Base-by-base conservation (phyloP, 345 rosid genomes). In the Triadica sebifera region DNA sequence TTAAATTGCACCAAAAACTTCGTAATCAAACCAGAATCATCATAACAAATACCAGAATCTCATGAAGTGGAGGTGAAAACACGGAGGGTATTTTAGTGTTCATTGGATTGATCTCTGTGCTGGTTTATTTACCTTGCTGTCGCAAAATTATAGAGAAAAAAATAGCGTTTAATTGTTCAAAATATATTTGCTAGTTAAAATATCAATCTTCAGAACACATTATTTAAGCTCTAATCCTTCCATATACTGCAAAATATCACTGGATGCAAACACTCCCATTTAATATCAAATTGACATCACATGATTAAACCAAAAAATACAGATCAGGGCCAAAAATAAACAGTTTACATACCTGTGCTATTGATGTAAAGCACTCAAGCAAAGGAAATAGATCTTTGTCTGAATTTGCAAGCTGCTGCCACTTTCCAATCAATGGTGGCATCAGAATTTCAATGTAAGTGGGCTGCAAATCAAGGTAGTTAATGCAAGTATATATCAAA, bases 341-440 rank as follows among this genome's bases (percentile, higher is more conserved):
- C 13, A 63, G 60, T 17, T 29, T 58, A 50, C 76, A 66, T 78
- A 93, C 99, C 93, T 90, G 96, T 76, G 97, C 96, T 78, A 96
- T 87, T 67, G 96, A 93, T 71, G 99, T 91, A 83, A 96, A 96
- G 83, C 99, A 96, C 81, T 90, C 98, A 8, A 93, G 86, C 81
- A 96, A 80, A n/a, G 98, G 97, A 83, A 93, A 89, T 55, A 96
- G 87, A 75, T 96, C 99, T 82, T 90, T 96, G 80, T 96, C 99
- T 69, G 91, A 84, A 81, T 90, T 86, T 76, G 98, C 87, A 81
- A 96, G 88, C 77, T 89, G 97, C 77, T 91, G 97, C 98, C 98
- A 96, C 86, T 96, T 93, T 72, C 90, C 84, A 52, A 96, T 84
- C 67, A 96, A 81, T 78, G 99, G 99, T 29, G 97, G 98, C 97